Percentiles rank a stretch among this genome's conserved stretches.
Conservation (phyloP, 75 land plant species). For the Sequoia sempervirens region DNA sequence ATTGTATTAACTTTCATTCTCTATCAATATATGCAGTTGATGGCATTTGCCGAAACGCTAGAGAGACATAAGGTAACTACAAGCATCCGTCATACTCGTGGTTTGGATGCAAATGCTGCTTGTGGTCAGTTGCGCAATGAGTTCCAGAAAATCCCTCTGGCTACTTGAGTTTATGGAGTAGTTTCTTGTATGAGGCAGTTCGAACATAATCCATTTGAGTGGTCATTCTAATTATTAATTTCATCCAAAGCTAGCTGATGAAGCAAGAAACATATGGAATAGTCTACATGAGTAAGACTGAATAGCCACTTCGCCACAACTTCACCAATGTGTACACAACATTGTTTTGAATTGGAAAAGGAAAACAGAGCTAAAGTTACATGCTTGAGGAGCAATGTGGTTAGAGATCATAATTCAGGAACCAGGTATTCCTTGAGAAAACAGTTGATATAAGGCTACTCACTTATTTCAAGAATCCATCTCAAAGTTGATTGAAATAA, state of each 20-base stretch:
- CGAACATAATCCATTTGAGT: not conserved
- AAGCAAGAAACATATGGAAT: not conserved
- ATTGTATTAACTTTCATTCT: not conserved
- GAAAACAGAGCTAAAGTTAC: not conserved
- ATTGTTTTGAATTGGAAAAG: conserved; percentile 6
- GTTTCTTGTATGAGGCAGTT: not conserved
- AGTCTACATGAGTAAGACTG: not conserved
- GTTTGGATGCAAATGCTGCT: conserved; percentile 94
- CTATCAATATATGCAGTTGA: conserved; percentile 37
- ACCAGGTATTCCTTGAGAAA: not conserved
- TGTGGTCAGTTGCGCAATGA: conserved; percentile 93
- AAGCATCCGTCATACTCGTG: conserved; percentile 82
- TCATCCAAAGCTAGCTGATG: not conserved
- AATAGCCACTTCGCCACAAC: not conserved
- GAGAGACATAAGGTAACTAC: conserved; percentile 62
- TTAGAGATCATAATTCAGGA: not conserved
- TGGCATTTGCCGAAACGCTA: conserved; percentile 63
- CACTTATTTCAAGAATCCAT: not conserved
- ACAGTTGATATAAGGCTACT: not conserved
- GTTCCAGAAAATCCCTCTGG: conserved; percentile 68
- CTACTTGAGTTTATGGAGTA: not conserved
- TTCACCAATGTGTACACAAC: not conserved
- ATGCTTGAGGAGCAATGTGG: not conserved
- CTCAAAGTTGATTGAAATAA: not conserved
- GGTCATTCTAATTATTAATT: not conserved